phyloP scores from a whole-genome alignment of 768 basidiomycete species.

The Gautieria morchelliformis region DNA sequence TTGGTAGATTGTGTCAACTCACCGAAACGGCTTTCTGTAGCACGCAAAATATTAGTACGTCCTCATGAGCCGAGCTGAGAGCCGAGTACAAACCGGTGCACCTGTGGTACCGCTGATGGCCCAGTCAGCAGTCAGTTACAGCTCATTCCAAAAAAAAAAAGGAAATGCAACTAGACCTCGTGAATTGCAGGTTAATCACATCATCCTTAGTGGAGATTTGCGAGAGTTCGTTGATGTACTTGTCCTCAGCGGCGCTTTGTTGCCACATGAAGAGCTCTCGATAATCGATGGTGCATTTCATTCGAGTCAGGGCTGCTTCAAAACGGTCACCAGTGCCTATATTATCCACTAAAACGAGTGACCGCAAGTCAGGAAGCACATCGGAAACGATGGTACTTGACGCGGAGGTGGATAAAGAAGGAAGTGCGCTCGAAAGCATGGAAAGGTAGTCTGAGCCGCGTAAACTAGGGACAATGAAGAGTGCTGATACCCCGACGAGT shows the following conservation, averaged over 20 bases:
- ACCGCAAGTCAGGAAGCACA: constrained; percentile 50
- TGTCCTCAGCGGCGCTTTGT: constrained; percentile 37
- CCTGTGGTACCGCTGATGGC: constrained; percentile 6
- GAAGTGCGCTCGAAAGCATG: constrained; percentile 48
- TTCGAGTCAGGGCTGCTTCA: constrained; percentile 27
- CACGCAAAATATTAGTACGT: constrained; percentile 50
- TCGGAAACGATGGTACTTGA: constrained; percentile 51
- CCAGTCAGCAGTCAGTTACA: background rate
- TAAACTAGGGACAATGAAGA: constrained; percentile 64
- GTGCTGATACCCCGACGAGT: constrained; percentile 54
- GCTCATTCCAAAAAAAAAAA: background rate
- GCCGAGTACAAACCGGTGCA: background rate
- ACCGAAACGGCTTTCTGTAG: constrained; percentile 79
- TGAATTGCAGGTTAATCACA: constrained; percentile 77
- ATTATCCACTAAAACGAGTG: constrained; percentile 63
- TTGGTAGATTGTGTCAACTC: constrained; percentile 13
- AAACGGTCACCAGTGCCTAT: constrained; percentile 31
- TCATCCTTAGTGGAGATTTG: constrained; percentile 47
- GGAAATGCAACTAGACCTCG: constrained; percentile 35
- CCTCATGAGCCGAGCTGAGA: constrained; percentile 25
- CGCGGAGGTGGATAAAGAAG: constrained; percentile 37
- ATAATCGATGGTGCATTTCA: constrained; percentile 56
- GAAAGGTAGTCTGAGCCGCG: constrained; percentile 55
- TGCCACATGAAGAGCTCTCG: constrained; percentile 64
- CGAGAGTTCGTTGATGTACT: constrained; percentile 33